Evolutionary conservation across 257 asterid genomes (phyloP).

Genomic region (Salvia hispanica): DNA sequence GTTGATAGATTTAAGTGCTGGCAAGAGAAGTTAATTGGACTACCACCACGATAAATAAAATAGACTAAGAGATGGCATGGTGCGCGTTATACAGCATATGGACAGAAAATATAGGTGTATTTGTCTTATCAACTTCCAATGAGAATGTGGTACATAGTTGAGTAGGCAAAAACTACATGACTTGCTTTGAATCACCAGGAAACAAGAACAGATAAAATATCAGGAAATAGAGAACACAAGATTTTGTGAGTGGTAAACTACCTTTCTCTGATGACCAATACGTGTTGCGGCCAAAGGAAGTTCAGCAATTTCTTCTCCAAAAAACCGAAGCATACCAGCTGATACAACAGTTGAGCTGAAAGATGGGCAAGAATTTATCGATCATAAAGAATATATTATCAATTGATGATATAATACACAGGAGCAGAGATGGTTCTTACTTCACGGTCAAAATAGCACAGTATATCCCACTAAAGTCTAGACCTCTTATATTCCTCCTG

Average conservation of each 20-base stretch:
- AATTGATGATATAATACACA: slow-evolving; percentile 10
- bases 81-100: background rate
- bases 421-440: slow-evolving; percentile 44
- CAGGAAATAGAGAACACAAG: slow-evolving; percentile 9
- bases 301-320: slow-evolving; percentile 92
- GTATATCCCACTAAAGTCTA: slow-evolving; percentile 94
- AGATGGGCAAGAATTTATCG: slow-evolving; percentile 27
- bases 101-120: background rate
- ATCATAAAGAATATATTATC: slow-evolving; percentile 28
- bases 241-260: slow-evolving; percentile 32
- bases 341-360: slow-evolving; percentile 94
- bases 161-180: background rate
- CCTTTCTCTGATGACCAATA: slow-evolving; percentile 78
- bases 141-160: background rate
- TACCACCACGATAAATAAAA: background rate
- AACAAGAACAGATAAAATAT: background rate
- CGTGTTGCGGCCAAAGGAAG: slow-evolving; percentile 96
- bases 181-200: background rate
- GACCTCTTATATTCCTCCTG: slow-evolving; percentile 97
- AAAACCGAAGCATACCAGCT: slow-evolving; percentile 86
- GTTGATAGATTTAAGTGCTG: background rate
- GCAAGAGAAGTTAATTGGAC: background rate
- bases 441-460: slow-evolving; percentile 89
- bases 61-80: background rate
- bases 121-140: too few species aligned